Base-by-base conservation (phyloP, 148 eudicot species). In the Chenopodium album region DNA sequence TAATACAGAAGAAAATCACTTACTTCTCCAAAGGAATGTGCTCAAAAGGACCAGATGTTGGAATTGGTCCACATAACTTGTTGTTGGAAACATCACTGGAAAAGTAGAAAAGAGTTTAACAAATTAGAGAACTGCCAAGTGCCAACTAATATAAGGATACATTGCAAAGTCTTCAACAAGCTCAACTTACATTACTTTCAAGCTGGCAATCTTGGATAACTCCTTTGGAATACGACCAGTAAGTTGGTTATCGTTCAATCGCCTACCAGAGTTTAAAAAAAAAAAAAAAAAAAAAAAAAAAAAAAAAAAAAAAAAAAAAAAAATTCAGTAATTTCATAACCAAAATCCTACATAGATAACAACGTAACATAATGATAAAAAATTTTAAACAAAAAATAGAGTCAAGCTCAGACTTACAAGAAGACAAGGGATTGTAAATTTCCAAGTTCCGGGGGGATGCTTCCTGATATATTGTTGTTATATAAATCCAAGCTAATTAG, bases 101-200 rank as follows among this genome's bases (percentile, higher is more conserved):
- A 78, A 72, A 82, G 80, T 63, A 82, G 34, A 62, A 60, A 78
- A 41, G 4, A 56, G 44, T 11, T 52, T 28, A 32, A 54, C 10
- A 78, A 54, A 44, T 26, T 11, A 78, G 19, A 28, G 78, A 67
- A 16, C 20, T 20, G 28, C 64, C 47, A 67, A 16, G 13, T 20
- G 28, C 64, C 47, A 73, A 22, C n/a, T 17, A 46, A 41, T 62
- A 11, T 22, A 68, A 32, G 41, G 78, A 74, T 73, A 76, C 56
- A 37, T 46, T 48, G 59, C 34, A 59, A 63, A 73, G 76, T 19
- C 37, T 52, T 28, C 41, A 78, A 22, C 56, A 68, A 79, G 72
- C 8, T 32, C 44, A 79, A 91, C 98, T 90, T 93, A 95, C 98
- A 95, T 90, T 80, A 93, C 98, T 95, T 93, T 93, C 92, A 95